Base-by-base conservation (phyloP, 129 eudicot genomes). In the Flaveria bidentis region DNA sequence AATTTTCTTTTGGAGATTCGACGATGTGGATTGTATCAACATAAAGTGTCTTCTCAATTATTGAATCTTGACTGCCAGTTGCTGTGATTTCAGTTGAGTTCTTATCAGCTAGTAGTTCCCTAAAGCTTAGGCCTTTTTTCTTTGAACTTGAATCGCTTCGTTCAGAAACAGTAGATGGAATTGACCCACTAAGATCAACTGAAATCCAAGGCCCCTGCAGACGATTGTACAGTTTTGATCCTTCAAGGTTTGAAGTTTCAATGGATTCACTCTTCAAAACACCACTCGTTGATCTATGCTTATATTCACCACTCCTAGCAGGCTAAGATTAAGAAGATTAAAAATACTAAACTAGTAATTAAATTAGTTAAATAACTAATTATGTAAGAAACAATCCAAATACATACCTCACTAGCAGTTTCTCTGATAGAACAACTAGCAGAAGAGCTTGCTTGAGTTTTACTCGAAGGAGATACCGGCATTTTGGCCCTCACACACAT, bases 1-100 rank as follows among this genome's bases (percentile, higher is more conserved):
- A 63, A 72, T 60, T 49, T 30, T 49, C 23, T 22, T 72, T 41
- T 36, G 77, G 81, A 70, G 85, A 83, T 66, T 77, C 77, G 62
- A 30, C 73, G 69, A 71, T 45, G 22, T 86, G 91, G 47, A 84
- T 79, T 2, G 81, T 73, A 73, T 93, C 98, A 63, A 63, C 86
- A 67, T 88, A 88, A 57, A 93, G 76, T 55, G 91, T 93, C 82
- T 90, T 93, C 84, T 93, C 98, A 25, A 65, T 44, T 8, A 78
- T 65, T 45, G 79, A 78, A 60, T 77, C 70, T 68, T 80, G 39
- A 57, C 20, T 36, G 16, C 73, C 80, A 20, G 66, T 20, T 76
- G 78, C 90, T 26, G 77, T 63, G 15, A 28, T 30, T 77, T 83
- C 91, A 16, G 47, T 49, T 2, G 75, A 51, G 49, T 67, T 84